Evolutionary conservation across 2,329 filamentous ascomycete genomes (phyloP), one percentile per base, ranked within the genome.

Genomic region (Epicoccum sorghinum): DNA sequence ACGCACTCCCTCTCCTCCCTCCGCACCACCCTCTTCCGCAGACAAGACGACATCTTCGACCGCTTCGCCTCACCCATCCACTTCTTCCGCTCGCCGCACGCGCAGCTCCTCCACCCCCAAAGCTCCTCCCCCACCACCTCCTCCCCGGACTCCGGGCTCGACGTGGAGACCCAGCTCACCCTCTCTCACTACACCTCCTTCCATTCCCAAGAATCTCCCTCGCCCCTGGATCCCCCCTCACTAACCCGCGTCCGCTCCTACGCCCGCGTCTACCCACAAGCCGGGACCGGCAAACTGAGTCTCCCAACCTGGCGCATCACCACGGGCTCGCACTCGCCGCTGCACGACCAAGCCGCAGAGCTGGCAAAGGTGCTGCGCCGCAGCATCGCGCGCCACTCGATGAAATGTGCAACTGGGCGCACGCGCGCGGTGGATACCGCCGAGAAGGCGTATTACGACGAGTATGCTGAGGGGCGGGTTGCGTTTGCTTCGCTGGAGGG

Each of bases 11-110:
- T 79, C 9, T 61, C 69, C 14, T 60, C 59, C 14, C 65, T 75
- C 23, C 69, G 79, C 44, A 63, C 70, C 13, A 44, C 61, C 1
- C 58, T 80, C 1, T 83, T 83, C 61, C 59, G 64, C 8, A 75
- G 70, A 39, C 70, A 75, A 9, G 74, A 76, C 36, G 65, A 77
- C 46, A 80, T 74, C 53, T 80, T 80, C 51, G 80, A 82, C 60
- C 75, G 78, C 3, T 82, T 82, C 59, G 79, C 78, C 1, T 81
- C 79, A 5, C 79, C 80, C 3, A 69, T 79, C 3, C 74, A 80
- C 38, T 81, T 81, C 68, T 81, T 83, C 55, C 78, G 80, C 43
- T 79, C 79, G 1, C 70, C 79, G 5, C 66, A 68, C 33, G 68
- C 62, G 12, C 60, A 69, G 18, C 51, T 73, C 18, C 18, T 68